Conservation (phyloP, 139 green algal species). For the Edaphochlamys debaryana region DNA sequence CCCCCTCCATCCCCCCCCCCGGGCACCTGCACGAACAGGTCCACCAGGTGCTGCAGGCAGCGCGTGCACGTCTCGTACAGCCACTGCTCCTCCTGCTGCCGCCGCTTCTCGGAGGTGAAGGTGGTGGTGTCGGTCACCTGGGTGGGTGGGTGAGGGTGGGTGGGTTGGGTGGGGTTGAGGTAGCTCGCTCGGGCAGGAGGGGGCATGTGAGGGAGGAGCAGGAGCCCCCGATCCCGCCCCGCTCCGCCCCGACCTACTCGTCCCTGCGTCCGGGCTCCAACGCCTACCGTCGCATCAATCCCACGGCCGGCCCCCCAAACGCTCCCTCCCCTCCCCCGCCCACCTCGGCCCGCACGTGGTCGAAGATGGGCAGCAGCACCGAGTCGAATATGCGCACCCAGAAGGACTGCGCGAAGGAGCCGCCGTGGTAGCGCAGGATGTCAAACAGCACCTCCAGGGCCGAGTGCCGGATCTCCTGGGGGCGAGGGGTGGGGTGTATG, state of each 20-base stretch:
- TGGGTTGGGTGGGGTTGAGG: not conserved
- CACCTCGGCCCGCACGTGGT: conserved; percentile 92
- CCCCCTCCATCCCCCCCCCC: no score
- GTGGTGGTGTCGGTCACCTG: conserved; percentile 88
- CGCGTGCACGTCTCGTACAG: conserved; percentile 98
- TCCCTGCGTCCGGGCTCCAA: no score
- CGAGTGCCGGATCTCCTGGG: conserved; percentile 84
- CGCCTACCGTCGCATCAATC: not conserved
- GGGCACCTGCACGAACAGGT: conserved; percentile 82
- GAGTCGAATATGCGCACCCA: conserved; percentile 95
- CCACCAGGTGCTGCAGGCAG: conserved; percentile 95
- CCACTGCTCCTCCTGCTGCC: conserved; percentile 89
- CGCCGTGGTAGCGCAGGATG: conserved; percentile 94
- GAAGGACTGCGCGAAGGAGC: conserved; percentile 89
- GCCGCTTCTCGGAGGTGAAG: conserved; percentile 83
- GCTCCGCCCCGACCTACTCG: no score
- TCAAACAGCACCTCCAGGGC: conserved; percentile 94
- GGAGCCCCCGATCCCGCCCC: no score
- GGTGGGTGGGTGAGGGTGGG: not conserved
- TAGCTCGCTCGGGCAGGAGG: not conserved
- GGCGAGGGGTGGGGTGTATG: no score
- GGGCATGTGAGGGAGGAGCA: no score
- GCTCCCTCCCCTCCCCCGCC: not conserved
- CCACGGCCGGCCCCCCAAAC: not conserved
- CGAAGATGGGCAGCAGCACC: conserved; percentile 98